phyloP scores from a whole-genome alignment of 768 basidiomycete genomes.

The Xerocomellus chrysenteron region DNA sequence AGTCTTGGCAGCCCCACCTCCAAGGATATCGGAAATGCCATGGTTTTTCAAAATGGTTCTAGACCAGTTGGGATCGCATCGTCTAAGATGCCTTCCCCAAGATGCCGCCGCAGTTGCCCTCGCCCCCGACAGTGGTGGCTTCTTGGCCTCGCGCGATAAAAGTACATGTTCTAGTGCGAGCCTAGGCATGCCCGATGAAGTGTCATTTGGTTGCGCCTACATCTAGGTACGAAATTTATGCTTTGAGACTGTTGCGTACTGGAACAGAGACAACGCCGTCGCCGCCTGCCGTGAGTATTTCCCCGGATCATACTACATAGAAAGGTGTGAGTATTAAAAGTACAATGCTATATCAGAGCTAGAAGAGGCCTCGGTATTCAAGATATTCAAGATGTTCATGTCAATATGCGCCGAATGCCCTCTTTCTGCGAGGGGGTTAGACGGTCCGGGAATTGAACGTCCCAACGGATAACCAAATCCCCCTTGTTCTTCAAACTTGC shows the following conservation, averaged over 20 bases:
- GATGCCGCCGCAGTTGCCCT: no score
- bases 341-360: slow-evolving; percentile 11
- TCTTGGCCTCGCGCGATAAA: background rate
- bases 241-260: background rate
- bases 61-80: background rate
- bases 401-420: slow-evolving; percentile 67
- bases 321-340: slow-evolving; percentile 3
- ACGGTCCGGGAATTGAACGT: slow-evolving; percentile 79
- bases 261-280: background rate
- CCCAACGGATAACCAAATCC: slow-evolving; percentile 80
- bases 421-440: slow-evolving; percentile 80
- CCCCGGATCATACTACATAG: slow-evolving; percentile 1
- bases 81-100: no score
- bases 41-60: background rate
- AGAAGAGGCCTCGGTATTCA: slow-evolving; percentile 1
- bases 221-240: background rate
- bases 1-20: background rate
- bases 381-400: slow-evolving; percentile 32
- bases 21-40: background rate
- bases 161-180: background rate
- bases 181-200: background rate
- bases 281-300: background rate
- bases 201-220: background rate
- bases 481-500: slow-evolving; percentile 71
- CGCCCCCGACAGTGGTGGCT: background rate